Evolutionary conservation across 1,284 basidiomycete species (phyloP).

Genomic region (Leccinum proliferum): DNA sequence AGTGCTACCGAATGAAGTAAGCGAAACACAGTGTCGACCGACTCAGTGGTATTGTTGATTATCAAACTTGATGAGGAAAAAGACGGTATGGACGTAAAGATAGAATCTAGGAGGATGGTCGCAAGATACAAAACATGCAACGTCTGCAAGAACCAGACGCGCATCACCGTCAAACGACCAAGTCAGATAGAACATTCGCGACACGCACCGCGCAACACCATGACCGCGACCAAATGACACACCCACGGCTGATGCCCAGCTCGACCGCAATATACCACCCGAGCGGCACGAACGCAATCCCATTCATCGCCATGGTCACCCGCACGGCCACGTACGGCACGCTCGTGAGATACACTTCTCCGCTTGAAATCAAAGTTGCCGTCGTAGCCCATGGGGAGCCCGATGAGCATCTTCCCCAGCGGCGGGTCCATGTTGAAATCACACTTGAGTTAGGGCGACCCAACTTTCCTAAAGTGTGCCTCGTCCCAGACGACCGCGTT

Average conservation of each 20-base stretch:
- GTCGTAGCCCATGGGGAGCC: constrained; percentile 89
- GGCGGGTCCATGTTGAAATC: constrained; percentile 97
- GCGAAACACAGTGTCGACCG: constrained; percentile 25
- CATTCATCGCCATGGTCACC: constrained; percentile 90
- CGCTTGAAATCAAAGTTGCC: constrained; percentile 95
- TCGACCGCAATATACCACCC: constrained; percentile 98
- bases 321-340: constrained; percentile 96
- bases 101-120: constrained; percentile 96
- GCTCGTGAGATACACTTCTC: constrained; percentile 74
- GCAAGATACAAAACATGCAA: constrained; percentile 94
- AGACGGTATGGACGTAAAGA: constrained; percentile 97
- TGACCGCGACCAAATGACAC: constrained; percentile 91
- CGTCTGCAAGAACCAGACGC: constrained; percentile 47
- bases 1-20: background rate
- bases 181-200: background rate
- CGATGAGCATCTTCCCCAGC: constrained; percentile 98
- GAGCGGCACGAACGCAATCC: constrained; percentile 94
- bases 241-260: constrained; percentile 83
- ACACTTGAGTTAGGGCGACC: constrained; percentile 93
- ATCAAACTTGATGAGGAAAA: constrained; percentile 94
- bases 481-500: constrained; percentile 97
- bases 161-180: background rate
- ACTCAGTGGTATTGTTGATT: constrained; percentile 86
- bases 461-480: constrained; percentile 97
- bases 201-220: constrained; percentile 83